Evolutionary conservation across 2,329 filamentous ascomycete species (phyloP), one percentile per base, ranked within the genome.

Genomic region (Fusarium oligoseptatum): DNA sequence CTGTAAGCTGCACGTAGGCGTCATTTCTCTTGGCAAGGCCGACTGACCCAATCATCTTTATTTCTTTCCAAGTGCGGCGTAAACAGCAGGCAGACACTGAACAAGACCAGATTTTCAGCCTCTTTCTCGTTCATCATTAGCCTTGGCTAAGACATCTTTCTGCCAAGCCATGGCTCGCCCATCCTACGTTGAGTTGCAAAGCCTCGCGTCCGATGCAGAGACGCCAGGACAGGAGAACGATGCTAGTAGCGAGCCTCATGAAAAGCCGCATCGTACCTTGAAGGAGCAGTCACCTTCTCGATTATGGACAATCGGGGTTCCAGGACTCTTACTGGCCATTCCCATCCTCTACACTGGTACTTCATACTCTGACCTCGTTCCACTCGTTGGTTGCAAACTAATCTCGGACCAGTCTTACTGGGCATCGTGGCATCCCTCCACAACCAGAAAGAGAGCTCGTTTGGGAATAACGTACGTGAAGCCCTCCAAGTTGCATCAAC

Each of bases 401-500:
- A 57, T n/a, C 1, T 39, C 3, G 5, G 15, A 1, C 1, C 1
- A 61, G 58, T 34, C 3, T 14, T 61, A 8, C 3, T 61, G 3
- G 58, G 39, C 2, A 45, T 34, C 1, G 37, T 37, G 14, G 32
- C 22, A 0, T 66, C 52, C 3, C 20, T 73, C 0, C 11, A 55
- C 4, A 34, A 12, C 2, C 64, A 48, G 17, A 43, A 34, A 0
- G 29, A 71, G 6, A 71, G 20, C 0, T 1, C 11, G 0, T 66
- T 71, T 1, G 70, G 71, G 0, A 45, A 74, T 2, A 36, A 20
- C 0, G n/a, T 68, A 4, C 36, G 62, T 0, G 72, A 74, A 2
- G 4, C 56, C 1, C 6, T 71, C 0, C 62, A 52, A 4, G 12
- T 74, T 1, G 60, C 67, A 3, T 71, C 67, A 0, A 73, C 67